Evolutionary conservation across 768 basidiomycete genomes (phyloP), one percentile per base, ranked within the genome.

Genomic region (Lyophyllum atratum): DNA sequence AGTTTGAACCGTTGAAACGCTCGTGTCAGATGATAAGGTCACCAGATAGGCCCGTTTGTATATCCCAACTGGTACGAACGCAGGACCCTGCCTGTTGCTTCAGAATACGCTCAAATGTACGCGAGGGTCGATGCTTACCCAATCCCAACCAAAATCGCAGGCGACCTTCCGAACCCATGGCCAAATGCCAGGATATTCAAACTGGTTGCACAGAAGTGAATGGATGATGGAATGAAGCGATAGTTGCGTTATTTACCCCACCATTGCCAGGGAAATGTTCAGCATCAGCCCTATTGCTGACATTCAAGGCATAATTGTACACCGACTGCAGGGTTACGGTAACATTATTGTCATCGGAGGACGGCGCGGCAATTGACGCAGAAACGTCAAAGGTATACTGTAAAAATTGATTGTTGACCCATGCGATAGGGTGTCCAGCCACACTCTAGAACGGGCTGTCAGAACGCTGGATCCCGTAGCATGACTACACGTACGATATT

Each of bases 141-240:
- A 85, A 66, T 85, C 83, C 83, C 83, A 86, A 1, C 85, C 84
- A 58, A 84, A 85, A 62, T 86, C 83, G 3, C 76, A 78, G 29
- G 77, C 71, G 2, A 75, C 72, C 64, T 86, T 84, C 1, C 83
- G 76, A 26, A 83, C 71, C 68, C 74, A 84, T 28, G 75, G 71
- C 46, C 77, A 77, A 31, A 79, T 73, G 12, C 72, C 75, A 10
- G 81, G 78, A 58, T 80, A 83, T 60, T 83, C 83, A 54, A 74
- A 83, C 81, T 83, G 40, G 14, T 43, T 12, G 22, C n/a, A n/a
- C 37, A 4, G 25, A 43, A 24, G 28, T 33, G n/a, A 33, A 15
- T 15, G 24, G 24, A 44, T 17, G 39, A 29, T 3, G 12, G 14
- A 19, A n/a, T 14, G 21, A 1, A 51, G n/a, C n/a, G 7, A n/a